Percentiles rank a stretch among this genome's conserved stretches.
phyloP scores from a whole-genome alignment of 2,329 filamentous ascomycete species.

The Plenodomus lindquistii region DNA sequence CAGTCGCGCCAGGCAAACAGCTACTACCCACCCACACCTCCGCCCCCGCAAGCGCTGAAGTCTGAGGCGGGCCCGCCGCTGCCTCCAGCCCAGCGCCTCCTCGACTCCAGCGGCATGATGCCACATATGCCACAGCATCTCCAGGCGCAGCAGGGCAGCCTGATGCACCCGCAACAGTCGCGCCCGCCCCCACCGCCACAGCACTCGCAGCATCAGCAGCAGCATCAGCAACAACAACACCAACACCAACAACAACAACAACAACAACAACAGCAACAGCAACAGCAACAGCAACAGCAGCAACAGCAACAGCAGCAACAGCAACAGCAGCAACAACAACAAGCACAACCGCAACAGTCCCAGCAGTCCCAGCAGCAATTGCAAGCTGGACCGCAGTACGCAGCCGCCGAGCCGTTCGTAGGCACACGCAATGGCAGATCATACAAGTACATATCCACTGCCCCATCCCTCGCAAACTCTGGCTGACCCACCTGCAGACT shows the following conservation, averaged over 20 bases:
- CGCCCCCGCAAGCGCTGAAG: slow-evolving; percentile 12
- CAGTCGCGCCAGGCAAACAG: slow-evolving; percentile 20
- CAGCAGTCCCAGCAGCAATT: slow-evolving; percentile 5
- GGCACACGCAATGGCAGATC: slow-evolving; percentile 11
- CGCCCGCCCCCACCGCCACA: neutral
- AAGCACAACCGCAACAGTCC: slow-evolving; percentile 1
- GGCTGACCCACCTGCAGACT: slow-evolving; percentile 57
- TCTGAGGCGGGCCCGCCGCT: slow-evolving; percentile 12
- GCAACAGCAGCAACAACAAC: slow-evolving; percentile 5
- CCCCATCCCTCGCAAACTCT: neutral
- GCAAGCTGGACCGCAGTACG: slow-evolving; percentile 4
- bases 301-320: slow-evolving; percentile 2
- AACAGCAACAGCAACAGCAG: slow-evolving; percentile 5
- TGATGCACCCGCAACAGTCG: neutral
- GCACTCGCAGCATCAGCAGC: no score
- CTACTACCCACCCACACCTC: slow-evolving; percentile 20
- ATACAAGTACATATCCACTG: slow-evolving; percentile 12
- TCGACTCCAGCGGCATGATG: slow-evolving; percentile 19
- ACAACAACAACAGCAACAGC: neutral
- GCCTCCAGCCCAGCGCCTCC: slow-evolving; percentile 16
- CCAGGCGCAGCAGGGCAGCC: neutral
- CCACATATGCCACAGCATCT: slow-evolving; percentile 6
- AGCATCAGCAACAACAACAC: no score
- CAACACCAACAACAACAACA: no score
- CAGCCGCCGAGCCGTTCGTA: slow-evolving; percentile 18